Evolutionary conservation across 1,139 yeast species (phyloP), one percentile per base, ranked within the genome.

Genomic region (Debaryomyces singareniensis): DNA sequence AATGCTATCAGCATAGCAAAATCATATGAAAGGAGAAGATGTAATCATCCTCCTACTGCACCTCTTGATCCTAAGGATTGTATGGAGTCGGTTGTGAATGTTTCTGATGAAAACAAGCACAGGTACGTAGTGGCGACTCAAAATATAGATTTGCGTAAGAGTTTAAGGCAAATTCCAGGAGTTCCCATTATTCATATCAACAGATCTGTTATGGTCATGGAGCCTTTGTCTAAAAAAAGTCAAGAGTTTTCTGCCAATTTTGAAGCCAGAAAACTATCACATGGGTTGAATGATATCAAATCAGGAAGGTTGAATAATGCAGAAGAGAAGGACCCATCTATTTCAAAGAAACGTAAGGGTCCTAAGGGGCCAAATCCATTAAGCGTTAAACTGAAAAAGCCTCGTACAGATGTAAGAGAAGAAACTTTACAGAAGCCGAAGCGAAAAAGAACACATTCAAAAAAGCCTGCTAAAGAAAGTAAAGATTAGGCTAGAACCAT

Each of bases 161-260:
- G 63, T 30, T 63, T 91, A 39, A 70, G 97, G 41, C 62, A 62
- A 20, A 67, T 87, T 11, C 95, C 98, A 0, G 98, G 96, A 7
- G 82, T 86, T 3, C 99, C 99, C 1, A 57, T 91, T 41, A 63
- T 89, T 5, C 87, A 83, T 53, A 77, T 91, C 74, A 81, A 83
- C 49, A 69, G 96, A 39, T 77, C 95, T 1, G 98, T 93, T 14
- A 84, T 91, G 91, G 79, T 91, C 26, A 79, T 91, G 93, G 99
- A 91, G 55, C 96, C 96, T 10, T 62, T 89, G 42, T 82, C 95
- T 30, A 73, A 71, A 27, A 83, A 83, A 7, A 81, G 93, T 28
- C 67, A 70, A 12, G 58, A 60, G 30, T 72, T 68, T 21, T 77
- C 84, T 26, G 57, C 58, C 25, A 47, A 55, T 21, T 61, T 70